These are phyloP conservation scores for Alternaria triticimaculans DNA, from an alignment of 2,329 filamentous ascomycete genomes.

Conservation along the genomic window DNA sequence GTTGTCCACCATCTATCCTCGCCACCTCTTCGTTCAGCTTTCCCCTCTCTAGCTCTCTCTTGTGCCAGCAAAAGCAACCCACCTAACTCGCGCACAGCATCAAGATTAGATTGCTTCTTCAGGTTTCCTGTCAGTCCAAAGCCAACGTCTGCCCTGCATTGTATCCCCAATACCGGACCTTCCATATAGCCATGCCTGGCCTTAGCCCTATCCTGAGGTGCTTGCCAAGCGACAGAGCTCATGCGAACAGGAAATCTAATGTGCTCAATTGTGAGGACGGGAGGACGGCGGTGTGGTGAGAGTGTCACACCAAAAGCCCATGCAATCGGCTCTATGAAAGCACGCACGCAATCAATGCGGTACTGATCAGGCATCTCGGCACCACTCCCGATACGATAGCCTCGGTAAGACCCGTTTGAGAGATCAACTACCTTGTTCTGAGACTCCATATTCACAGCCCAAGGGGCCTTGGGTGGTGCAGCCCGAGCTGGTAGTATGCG, in stretches of 20 bases:
- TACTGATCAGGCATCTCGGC: constrained; percentile 65
- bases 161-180: constrained; percentile 63
- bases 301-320: constrained; percentile 66
- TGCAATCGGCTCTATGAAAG: constrained; percentile 63
- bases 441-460: constrained; percentile 26
- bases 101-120: constrained; percentile 51
- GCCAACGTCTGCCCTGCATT: constrained; percentile 61
- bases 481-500: constrained; percentile 35
- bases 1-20: constrained; percentile 68
- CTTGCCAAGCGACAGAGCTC: constrained; percentile 60
- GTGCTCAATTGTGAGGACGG: constrained; percentile 55
- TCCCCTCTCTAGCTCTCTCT: constrained; percentile 64
- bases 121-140: constrained; percentile 53
- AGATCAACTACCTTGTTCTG: constrained; percentile 31
- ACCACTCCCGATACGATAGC: constrained; percentile 64
- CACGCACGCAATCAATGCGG: constrained; percentile 62
- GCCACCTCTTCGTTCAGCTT: constrained; percentile 56
- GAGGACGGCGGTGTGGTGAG: constrained; percentile 55
- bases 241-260: constrained; percentile 65
- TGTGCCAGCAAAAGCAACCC: constrained; percentile 65
- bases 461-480: constrained; percentile 38
- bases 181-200: constrained; percentile 63
- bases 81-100: constrained; percentile 64
- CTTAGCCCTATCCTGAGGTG: constrained; percentile 59
- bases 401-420: constrained; percentile 58